Conservation (phyloP, 352 stramenopile species). For the Pythium vanterpoolii region DNA sequence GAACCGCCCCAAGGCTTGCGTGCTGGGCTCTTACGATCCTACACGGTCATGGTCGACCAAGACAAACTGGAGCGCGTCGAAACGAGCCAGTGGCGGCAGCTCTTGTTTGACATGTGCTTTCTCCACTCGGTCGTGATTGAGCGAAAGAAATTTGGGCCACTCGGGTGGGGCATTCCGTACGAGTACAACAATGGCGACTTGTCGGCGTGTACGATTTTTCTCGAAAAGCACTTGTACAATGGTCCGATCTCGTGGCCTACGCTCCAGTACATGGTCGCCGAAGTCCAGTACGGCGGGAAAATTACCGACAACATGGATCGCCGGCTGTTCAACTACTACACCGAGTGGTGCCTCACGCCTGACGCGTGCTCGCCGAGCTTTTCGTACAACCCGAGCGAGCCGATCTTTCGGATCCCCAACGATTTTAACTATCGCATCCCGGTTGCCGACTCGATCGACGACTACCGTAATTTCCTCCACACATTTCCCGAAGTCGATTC, state of each 20-base stretch:
- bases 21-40: constrained; percentile 94
- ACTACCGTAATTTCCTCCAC: constrained; percentile 95
- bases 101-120: constrained; percentile 98
- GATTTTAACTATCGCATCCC: constrained; percentile 97
- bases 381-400: constrained; percentile 93
- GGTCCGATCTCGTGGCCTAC: constrained; percentile 97
- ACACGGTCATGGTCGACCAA: constrained; percentile 99
- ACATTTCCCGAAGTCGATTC: constrained; percentile 96
- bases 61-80: constrained; percentile 97
- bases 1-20: constrained; percentile 95
- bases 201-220: constrained; percentile 96
- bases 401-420: constrained; percentile 96
- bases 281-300: constrained; percentile 98
- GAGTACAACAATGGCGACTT: constrained; percentile 99
- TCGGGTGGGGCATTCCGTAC: constrained; percentile 98
- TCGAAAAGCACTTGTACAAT: constrained; percentile 99
- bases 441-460: constrained; percentile 88
- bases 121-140: constrained; percentile 98
- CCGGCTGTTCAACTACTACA: constrained; percentile 97
- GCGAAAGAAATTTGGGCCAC: constrained; percentile 97
- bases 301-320: constrained; percentile 99
- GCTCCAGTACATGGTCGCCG: constrained; percentile 98
- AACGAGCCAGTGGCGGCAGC: constrained; percentile 94
- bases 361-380: constrained; percentile 84
- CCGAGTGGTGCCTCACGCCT: constrained; percentile 94